Percentiles rank a stretch among this genome's conserved stretches.
Conservation (phyloP, 352 stramenopile species). For the Detonula confervacea region DNA sequence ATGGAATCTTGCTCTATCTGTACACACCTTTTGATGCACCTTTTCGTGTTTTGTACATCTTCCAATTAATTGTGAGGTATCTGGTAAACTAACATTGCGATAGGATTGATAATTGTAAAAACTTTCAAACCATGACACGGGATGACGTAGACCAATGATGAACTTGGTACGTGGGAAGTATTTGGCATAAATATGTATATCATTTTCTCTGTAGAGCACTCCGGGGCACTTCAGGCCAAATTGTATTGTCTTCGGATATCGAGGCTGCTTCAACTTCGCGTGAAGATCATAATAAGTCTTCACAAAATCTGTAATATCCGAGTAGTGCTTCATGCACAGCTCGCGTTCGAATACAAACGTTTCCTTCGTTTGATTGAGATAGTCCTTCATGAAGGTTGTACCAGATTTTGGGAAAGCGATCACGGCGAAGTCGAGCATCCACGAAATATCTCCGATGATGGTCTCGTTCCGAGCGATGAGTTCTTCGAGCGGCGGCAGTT, state of each 20-base stretch:
- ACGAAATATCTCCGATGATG: constrained; percentile 48
- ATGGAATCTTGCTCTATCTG: constrained; percentile 65
- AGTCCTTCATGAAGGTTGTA: constrained; percentile 57
- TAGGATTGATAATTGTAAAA: constrained; percentile 57
- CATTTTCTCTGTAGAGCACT: constrained; percentile 36
- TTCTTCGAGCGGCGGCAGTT: constrained; percentile 28
- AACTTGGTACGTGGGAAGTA: constrained; percentile 54
- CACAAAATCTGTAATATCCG: constrained; percentile 37
- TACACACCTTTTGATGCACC: constrained; percentile 61
- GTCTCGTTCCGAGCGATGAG: constrained; percentile 31
- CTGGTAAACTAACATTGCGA: constrained; percentile 32
- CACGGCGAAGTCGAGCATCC: constrained; percentile 57
- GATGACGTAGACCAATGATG: constrained; percentile 46
- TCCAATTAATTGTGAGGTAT: constrained; percentile 31
- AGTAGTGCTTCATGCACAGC: constrained; percentile 40
- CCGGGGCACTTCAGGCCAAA: constrained; percentile 52
- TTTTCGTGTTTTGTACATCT: constrained; percentile 36
- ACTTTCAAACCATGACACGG: constrained; percentile 55
- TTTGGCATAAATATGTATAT: constrained; percentile 35
- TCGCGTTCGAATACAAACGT: constrained; percentile 36
- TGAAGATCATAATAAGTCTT: constrained; percentile 31
- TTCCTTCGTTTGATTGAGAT: constrained; percentile 36
- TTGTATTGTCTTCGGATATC: constrained; percentile 1
- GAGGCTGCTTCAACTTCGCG: constrained; percentile 4
- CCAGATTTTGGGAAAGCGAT: constrained; percentile 57